Percentiles rank a stretch among this genome's conserved stretches.
Conservation (phyloP, 192 early-diverging fungal species). For the Obelidium mucronatum region DNA sequence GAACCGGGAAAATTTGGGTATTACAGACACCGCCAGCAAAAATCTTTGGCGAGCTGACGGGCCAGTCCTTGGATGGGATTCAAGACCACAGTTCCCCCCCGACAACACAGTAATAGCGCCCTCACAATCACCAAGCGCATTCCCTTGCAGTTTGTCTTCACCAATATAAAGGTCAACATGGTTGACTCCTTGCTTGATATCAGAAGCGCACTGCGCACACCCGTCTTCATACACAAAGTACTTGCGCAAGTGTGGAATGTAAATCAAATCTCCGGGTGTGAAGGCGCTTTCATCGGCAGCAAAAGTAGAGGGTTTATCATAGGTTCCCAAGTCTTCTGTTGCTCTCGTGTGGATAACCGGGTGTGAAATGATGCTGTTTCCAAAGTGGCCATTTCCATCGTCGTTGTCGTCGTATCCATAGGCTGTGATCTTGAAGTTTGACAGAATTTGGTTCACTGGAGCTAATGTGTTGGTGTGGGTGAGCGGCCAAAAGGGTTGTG, state of each 20-base stretch:
- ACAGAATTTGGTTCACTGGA: not conserved
- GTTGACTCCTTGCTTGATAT: not conserved
- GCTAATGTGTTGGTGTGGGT: too few species aligned
- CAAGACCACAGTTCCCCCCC: not conserved
- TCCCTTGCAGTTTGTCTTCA: not conserved
- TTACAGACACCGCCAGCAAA: not conserved
- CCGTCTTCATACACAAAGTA: not conserved
- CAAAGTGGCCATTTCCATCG: slow-evolving; percentile 1
- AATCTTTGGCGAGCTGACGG: not conserved
- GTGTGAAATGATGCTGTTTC: not conserved
- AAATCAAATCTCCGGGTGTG: not conserved
- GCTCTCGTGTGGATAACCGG: not conserved
- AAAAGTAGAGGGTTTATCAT: not conserved
- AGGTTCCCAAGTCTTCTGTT: not conserved
- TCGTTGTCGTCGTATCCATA: slow-evolving; percentile 4
- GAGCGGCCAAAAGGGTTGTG: too few species aligned
- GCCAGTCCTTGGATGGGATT: not conserved
- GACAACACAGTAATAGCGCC: not conserved
- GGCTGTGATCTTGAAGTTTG: not conserved
- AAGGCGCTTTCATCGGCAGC: not conserved
- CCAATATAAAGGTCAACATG: slow-evolving; percentile 5
- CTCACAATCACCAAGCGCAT: not conserved
- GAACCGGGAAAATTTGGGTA: not conserved
- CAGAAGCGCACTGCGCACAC: not conserved
- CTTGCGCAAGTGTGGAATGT: not conserved